Evolutionary conservation across 2,329 filamentous ascomycete species (phyloP), one percentile per base, ranked within the genome.

Genomic region (Trichoderma semiorbis): DNA sequence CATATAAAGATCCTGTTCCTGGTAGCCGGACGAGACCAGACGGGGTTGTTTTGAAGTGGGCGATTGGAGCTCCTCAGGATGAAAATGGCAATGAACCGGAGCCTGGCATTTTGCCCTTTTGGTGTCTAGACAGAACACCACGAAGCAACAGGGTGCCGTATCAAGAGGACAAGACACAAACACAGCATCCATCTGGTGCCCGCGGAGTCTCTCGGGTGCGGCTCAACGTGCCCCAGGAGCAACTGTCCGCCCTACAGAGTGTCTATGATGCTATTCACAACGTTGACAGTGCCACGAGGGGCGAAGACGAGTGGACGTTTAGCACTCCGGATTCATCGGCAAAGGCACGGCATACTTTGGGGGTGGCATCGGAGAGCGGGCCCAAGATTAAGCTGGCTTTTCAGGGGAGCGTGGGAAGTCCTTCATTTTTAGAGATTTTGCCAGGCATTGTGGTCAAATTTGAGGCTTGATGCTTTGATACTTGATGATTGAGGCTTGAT

Each of bases 71-170:
- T 0, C 78, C 82, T 0, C 80, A 80, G 14, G 77, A 73, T 39
- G 72, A 72, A 0, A 72, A 74, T 18, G 75, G 75, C 5, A 58
- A 71, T 3, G 73, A 74, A 1, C 74, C 82, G 1, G 79, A 81
- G 10, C 80, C 86, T 0, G 89, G 90, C 0, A 80, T 81, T 16
- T 76, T 90, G 12, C 91, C 90, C 0, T 92, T 92, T 75, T 92
- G 87, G 84, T 91, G 89, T 75, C 84, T 92, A 61, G 91, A 93
- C 77, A 80, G 87, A 14, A 92, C 90, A 2, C 80, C 84, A 3
- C 79, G 90, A 7, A 74, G 80, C n/a, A 77, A 88, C 2, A 80
- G 90, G 0, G 90, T 91, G 3, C 88, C 90, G 0, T 80, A 80
- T 1, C 75, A 77, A 21, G 69, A 71, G 21, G 74, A 75, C 26